Conservation (phyloP, 805 yeast genomes). For the Pichia exigua region DNA sequence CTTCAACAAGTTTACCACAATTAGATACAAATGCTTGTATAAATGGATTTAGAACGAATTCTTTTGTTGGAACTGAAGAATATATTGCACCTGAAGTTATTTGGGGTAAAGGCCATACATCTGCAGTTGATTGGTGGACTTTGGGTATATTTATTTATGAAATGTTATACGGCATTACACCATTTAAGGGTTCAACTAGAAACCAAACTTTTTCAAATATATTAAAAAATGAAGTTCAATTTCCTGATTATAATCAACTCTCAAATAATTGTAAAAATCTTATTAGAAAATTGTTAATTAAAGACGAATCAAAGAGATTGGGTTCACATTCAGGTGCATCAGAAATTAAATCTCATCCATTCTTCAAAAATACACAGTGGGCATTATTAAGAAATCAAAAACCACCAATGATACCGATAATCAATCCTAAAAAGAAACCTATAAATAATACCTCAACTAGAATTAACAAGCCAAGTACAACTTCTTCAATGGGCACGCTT, state of each 20-base stretch:
- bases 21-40: constrained; percentile 92
- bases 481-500: constrained; percentile 38
- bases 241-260: constrained; percentile 52
- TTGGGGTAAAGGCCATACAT: constrained; percentile 93
- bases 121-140: constrained; percentile 99
- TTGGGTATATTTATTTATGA: constrained; percentile 88
- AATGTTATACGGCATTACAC: constrained; percentile 93
- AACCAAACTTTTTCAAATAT: constrained; percentile 86
- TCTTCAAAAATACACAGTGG: constrained; percentile 92
- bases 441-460: constrained; percentile 10
- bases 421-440: constrained; percentile 27
- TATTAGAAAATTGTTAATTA: constrained; percentile 72
- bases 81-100: constrained; percentile 98
- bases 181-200: constrained; percentile 87
- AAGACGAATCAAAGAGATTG: constrained; percentile 80
- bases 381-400: constrained; percentile 85
- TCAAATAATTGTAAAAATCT: constrained; percentile 72
- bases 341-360: constrained; percentile 84
- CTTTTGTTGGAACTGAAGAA: constrained; percentile 98
- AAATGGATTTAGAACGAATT: constrained; percentile 93
- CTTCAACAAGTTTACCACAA: constrained; percentile 42
- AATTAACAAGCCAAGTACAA: constrained; percentile 14
- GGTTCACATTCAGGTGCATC: constrained; percentile 95
- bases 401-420: constrained; percentile 92
- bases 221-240: constrained; percentile 73